A percentile compares a stretch with the other conserved stretches of the same genome.
Conservation (phyloP, 768 basidiomycete species). For the Tubosaeta sp. region DNA sequence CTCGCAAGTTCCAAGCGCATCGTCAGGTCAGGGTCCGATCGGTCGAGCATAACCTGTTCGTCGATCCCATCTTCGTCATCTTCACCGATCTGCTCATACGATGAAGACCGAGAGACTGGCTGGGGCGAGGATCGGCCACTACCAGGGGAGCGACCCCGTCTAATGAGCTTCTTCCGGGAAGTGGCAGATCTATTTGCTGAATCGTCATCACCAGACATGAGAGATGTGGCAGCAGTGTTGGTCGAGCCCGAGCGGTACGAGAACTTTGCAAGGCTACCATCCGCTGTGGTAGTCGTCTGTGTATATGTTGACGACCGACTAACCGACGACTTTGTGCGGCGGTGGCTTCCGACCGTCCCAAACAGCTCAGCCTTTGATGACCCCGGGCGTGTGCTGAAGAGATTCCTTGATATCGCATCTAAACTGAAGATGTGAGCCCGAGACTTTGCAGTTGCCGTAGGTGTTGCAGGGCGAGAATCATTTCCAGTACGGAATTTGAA, state of each 20-base stretch:
- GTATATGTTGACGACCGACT: conserved; percentile 75
- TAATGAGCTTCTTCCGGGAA: conserved; percentile 46
- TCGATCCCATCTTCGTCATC: conserved; percentile 46
- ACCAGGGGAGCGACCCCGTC: conserved; percentile 43
- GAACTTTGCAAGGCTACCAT: conserved; percentile 67
- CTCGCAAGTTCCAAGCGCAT: conserved; percentile 78
- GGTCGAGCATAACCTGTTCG: conserved; percentile 44
- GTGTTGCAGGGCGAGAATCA: conserved; percentile 79
- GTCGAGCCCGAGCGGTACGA: conserved; percentile 70
- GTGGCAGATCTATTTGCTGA: conserved; percentile 41
- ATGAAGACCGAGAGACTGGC: conserved; percentile 41
- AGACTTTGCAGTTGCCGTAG: conserved; percentile 68
- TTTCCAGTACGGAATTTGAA: conserved; percentile 83
- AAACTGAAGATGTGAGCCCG: conserved; percentile 83
- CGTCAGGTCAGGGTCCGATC: conserved; percentile 73
- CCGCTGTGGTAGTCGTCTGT: conserved; percentile 61
- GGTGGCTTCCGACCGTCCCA: conserved; percentile 62
- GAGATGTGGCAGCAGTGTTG: conserved; percentile 56
- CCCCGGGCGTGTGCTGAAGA: conserved; percentile 71
- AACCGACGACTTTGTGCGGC: conserved; percentile 56
- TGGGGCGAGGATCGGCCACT: conserved; percentile 33
- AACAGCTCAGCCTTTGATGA: conserved; percentile 73
- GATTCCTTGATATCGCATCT: conserved; percentile 84
- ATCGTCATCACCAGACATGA: conserved; percentile 61
- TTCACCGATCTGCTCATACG: conserved; percentile 35